Percentiles rank a stretch among this genome's conserved stretches.
phyloP scores from a whole-genome alignment of 2,329 filamentous ascomycete genomes.

The Elsinoe fawcettii region DNA sequence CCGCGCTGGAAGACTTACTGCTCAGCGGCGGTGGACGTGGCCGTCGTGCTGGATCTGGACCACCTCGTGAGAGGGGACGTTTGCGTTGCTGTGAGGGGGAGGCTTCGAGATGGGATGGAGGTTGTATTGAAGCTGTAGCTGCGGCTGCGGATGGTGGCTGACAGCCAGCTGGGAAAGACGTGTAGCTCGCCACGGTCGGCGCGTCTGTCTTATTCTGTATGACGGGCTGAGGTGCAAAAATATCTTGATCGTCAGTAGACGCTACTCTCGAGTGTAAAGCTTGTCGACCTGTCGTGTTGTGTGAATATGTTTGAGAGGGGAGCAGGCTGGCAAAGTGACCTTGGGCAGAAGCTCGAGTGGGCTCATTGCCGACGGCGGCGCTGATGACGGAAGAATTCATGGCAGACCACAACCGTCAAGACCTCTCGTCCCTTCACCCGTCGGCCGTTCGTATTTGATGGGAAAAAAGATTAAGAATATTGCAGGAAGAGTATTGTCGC shows the following conservation, averaged over 20 bases:
- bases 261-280: neutral
- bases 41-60: conserved; percentile 16
- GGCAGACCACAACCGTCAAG: neutral
- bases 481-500: neutral
- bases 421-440: neutral
- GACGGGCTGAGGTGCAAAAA: neutral
- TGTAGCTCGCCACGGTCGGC: conserved; percentile 13
- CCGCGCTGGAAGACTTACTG: conserved; percentile 36
- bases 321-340: neutral
- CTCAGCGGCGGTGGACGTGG: conserved; percentile 23
- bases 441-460: neutral
- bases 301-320: neutral
- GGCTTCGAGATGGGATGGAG: conserved; percentile 1
- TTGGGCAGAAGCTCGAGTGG: neutral
- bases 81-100: conserved; percentile 12
- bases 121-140: neutral
- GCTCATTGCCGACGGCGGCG: neutral
- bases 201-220: neutral
- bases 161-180: conserved; percentile 11
- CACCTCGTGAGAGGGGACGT: conserved; percentile 12
- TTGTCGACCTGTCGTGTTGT: neutral
- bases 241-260: conserved; percentile 2
- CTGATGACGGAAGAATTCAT: conserved; percentile 12
- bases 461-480: neutral
- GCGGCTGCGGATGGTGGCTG: conserved; percentile 7